Evolutionary conservation across 1,284 basidiomycete species (phyloP).

Genomic region (Ustilago hordei): DNA sequence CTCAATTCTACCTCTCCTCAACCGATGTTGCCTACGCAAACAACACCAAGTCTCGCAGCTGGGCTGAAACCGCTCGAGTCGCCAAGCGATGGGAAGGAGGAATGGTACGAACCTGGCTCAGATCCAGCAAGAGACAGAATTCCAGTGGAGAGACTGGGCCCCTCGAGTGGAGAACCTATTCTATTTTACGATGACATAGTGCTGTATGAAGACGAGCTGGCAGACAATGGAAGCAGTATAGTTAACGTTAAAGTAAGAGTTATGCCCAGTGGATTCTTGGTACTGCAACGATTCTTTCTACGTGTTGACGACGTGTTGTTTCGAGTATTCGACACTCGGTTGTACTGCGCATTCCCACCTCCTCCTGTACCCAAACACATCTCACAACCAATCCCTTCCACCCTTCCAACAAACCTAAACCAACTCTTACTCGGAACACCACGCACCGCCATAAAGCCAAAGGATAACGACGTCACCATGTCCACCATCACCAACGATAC

Average conservation of each 20-base stretch:
- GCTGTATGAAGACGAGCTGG: conserved; percentile 67
- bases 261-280: conserved; percentile 95
- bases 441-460: neutral
- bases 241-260: conserved; percentile 75
- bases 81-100: neutral
- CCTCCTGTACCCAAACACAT: neutral
- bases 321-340: conserved; percentile 86
- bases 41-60: neutral
- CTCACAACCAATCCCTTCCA: neutral
- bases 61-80: conserved; percentile 4
- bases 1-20: conserved; percentile 26
- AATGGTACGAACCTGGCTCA: conserved; percentile 43
- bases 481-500: neutral
- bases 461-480: conserved; percentile 5
- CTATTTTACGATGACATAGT: conserved; percentile 69
- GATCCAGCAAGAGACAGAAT: conserved; percentile 64
- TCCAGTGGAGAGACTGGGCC: conserved; percentile 63
- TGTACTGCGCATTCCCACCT: conserved; percentile 82
- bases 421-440: conserved; percentile 19
- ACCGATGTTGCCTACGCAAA: conserved; percentile 11
- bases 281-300: conserved; percentile 90
- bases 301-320: conserved; percentile 96
- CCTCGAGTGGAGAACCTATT: conserved; percentile 64
- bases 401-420: conserved; percentile 1
- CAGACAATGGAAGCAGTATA: conserved; percentile 67